Base-by-base conservation (phyloP, 2,329 filamentous ascomycete species). In the Pseudocercospora crystallina region DNA sequence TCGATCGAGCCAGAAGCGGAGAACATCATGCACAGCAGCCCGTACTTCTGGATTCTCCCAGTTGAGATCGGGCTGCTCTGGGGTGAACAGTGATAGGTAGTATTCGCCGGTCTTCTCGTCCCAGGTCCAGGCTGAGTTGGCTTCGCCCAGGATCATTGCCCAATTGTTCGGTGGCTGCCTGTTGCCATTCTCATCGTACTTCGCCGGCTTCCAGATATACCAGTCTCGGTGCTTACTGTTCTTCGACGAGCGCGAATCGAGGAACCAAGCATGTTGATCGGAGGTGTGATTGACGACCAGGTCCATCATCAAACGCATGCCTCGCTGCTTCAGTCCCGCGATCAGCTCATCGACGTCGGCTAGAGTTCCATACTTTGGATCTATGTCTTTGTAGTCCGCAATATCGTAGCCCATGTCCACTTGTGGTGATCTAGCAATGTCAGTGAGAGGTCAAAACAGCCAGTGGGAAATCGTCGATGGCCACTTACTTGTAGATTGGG, bases 151-250 rank as follows among this genome's bases (percentile, higher is more conserved):
- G 26, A 72, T 67, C 59, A 62, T 62, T 53, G 47, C 63, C 66
- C 73, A 77, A 47, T 77, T 86, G 45, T 81, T 86, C 1, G 83
- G 83, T 1, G 82, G 81, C 15, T 78, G 71, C 1, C 78, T 73
- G 8, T 76, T 75, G 2, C 82, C 83, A 2, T 80, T 53, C 1
- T 65, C 62, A 36, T 83, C 76, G 55, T 80, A 79, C 8, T 76
- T 75, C 1, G 82, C 70, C 1, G 79, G 77, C 51, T 78, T 76
- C 85, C 85, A 88, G 60, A 86, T 83, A 61, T 85, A 86, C 77
- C 79, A 86, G 61, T 84, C 77, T 14, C 81, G 69, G 56, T 84
- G 81, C 0, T 75, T 66, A 58, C 74, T 79, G 11, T 71, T 65
- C 50, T 73, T 78, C 2, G 75, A 77, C 0, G 73, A 76, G 2